These are phyloP conservation scores for Poa pratensis DNA, from an alignment of 176 grass and related monocot species.

Conservation along the genomic window DNA sequence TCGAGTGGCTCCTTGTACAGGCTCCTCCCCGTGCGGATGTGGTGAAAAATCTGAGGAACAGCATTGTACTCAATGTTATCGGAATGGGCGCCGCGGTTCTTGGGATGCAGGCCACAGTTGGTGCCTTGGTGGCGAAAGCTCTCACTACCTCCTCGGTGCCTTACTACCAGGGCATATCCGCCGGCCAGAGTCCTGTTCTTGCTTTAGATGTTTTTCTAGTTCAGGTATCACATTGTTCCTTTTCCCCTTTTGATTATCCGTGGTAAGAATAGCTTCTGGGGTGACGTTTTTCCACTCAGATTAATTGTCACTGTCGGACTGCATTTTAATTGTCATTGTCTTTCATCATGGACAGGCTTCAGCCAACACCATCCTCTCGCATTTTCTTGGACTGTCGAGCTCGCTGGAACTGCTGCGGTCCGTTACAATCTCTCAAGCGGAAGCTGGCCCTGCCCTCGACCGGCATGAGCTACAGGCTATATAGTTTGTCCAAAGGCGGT, in stretches of 20 bases:
- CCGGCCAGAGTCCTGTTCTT: slow-evolving; percentile 85
- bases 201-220: slow-evolving; percentile 89
- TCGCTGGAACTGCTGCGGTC: slow-evolving; percentile 76
- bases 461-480: slow-evolving; percentile 40
- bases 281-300: no score
- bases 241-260: neutral
- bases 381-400: slow-evolving; percentile 82
- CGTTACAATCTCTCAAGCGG: slow-evolving; percentile 58
- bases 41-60: slow-evolving; percentile 80
- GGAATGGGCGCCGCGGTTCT: slow-evolving; percentile 89
- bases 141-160: slow-evolving; percentile 77
- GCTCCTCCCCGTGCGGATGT: slow-evolving; percentile 81
- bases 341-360: slow-evolving; percentile 63
- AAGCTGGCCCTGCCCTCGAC: slow-evolving; percentile 46
- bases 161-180: slow-evolving; percentile 76
- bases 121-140: slow-evolving; percentile 77
- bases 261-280: neutral
- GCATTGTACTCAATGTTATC: slow-evolving; percentile 69
- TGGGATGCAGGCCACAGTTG: slow-evolving; percentile 89
- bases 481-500: neutral
- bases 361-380: slow-evolving; percentile 83
- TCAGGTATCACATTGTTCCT: slow-evolving; percentile 56
- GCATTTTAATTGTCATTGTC: neutral
- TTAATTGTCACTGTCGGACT: no score
- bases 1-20: slow-evolving; percentile 42